phyloP scores from a whole-genome alignment of 176 grass and related monocot species.

The Coix lacrymajobi region DNA sequence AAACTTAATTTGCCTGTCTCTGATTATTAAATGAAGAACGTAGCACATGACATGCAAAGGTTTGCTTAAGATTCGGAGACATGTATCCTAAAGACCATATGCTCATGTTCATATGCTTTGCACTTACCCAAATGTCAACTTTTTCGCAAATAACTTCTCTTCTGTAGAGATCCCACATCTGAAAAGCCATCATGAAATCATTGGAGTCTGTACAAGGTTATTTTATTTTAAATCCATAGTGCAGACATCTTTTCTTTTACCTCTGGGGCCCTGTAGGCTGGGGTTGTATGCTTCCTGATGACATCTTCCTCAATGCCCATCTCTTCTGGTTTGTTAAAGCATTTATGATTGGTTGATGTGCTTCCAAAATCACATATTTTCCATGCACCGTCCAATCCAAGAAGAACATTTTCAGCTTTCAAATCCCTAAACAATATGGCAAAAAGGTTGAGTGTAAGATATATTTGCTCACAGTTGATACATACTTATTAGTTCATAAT shows the following conservation, averaged over 20 bases:
- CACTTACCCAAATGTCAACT: constrained; percentile 77
- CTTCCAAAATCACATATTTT: constrained; percentile 92
- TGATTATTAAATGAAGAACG: background rate
- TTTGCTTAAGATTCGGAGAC: constrained; percentile 6
- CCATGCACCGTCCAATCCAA: constrained; percentile 82
- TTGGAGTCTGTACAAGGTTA: background rate
- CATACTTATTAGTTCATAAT: background rate
- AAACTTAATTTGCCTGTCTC: background rate
- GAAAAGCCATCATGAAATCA: constrained; percentile 25
- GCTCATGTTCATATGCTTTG: constrained; percentile 9
- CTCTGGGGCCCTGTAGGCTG: constrained; percentile 86
- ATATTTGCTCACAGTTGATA: background rate
- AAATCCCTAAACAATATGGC: constrained; percentile 44
- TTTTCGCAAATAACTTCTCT: constrained; percentile 88
- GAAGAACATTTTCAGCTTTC: constrained; percentile 91
- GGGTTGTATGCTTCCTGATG: constrained; percentile 87
- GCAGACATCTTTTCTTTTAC: constrained; percentile 24
- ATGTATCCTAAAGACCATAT: background rate
- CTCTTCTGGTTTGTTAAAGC: constrained; percentile 73
- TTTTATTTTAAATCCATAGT: background rate
- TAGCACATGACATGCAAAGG: background rate
- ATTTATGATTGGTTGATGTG: constrained; percentile 84
- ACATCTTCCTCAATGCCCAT: constrained; percentile 90
- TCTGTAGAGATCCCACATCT: constrained; percentile 97
- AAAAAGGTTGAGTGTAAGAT: constrained; percentile 20